Conservation (phyloP, 495 filamentous ascomycete genomes). For the Pyrenopolyporus hunteri region DNA sequence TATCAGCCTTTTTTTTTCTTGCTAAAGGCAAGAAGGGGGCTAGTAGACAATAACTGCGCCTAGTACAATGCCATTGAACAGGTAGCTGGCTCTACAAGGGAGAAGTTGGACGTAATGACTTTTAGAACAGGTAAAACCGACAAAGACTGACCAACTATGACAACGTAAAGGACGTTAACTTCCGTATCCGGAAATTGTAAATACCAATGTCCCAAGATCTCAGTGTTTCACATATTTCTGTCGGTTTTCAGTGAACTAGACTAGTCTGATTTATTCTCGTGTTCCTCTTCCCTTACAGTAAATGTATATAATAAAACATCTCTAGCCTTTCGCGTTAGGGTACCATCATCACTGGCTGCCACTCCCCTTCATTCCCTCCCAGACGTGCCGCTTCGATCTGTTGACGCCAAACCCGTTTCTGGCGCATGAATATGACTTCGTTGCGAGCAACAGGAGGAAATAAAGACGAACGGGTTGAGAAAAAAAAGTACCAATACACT, state of each 20-base stretch:
- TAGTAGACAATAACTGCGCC: too few relatives aligned
- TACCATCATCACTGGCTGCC: constrained; percentile 9
- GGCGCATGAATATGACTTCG: background rate
- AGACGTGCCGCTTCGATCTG: background rate
- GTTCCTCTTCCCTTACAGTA: background rate
- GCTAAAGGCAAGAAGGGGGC: too few relatives aligned
- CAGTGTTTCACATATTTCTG: background rate
- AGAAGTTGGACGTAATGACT: background rate
- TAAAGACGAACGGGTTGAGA: too few relatives aligned
- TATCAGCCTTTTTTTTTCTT: too few relatives aligned
- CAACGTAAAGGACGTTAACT: constrained; percentile 1
- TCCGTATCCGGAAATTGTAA: constrained; percentile 30
- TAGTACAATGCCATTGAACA: constrained; percentile 29
- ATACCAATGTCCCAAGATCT: constrained; percentile 13
- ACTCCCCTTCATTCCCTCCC: background rate
- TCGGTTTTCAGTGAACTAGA: too few relatives aligned
- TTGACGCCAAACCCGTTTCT: background rate
- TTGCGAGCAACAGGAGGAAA: too few relatives aligned
- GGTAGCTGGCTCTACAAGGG: background rate
- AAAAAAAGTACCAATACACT: too few relatives aligned
- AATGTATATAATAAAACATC: background rate
- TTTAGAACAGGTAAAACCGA: constrained; percentile 4
- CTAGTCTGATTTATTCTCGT: too few relatives aligned
- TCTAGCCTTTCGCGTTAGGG: constrained; percentile 4
- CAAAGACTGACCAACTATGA: constrained; percentile 12